Base-by-base conservation (phyloP, 2,329 filamentous ascomycete species). In the Fusarium temperatum region DNA sequence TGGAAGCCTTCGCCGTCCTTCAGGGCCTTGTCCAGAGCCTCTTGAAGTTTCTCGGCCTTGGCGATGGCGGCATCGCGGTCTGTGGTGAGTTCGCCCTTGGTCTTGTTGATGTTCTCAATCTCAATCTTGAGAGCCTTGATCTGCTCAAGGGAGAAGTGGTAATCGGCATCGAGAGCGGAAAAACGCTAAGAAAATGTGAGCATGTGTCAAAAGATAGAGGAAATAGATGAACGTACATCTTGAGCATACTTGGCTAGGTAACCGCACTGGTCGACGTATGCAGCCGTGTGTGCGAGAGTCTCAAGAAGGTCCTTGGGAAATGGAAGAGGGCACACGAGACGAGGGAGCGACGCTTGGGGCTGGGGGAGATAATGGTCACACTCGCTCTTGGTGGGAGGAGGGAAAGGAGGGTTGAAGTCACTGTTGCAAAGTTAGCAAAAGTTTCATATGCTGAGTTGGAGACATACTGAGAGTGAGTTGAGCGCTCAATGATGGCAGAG, bases 191-290 rank as follows among this genome's bases (percentile, higher is more conserved):
- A 3, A 3, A 3, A 2, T 9, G 14, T 59, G 8, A 65, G 42
- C 7, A n/a, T 17, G 1, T 6, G 1, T 8, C 22, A 1, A 1
- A 11, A 4, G 6, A 32, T 11, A 1, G 2, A 20, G 7, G 2
- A 4, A 5, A 1, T 0, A 3, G 4, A 12, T 6, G 0, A 20
- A 42, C 55, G 0, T 74, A 72, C 73, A 8, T 69, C 68, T 1
- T 67, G 42, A 6, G 73, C 73, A 39, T 76, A 72, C 26, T 72
- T 73, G 38, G 73, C 74, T 1, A 74, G 54, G n/a, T 76, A 75
- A 1, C 74, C 74, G 8, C 69, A 70, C 24, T 75, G 66, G 12
- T 75, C 73, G 0, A 66, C 50, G 45, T 66, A 75, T 12, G 73
- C 56, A 9, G 63, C 60, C 5, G 72, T 66, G 15, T 75, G 70